Percentiles rank a stretch among this genome's conserved stretches.
Evolutionary conservation across 2,329 filamentous ascomycete genomes (phyloP).

Genomic region (Aureobasidium sp.): DNA sequence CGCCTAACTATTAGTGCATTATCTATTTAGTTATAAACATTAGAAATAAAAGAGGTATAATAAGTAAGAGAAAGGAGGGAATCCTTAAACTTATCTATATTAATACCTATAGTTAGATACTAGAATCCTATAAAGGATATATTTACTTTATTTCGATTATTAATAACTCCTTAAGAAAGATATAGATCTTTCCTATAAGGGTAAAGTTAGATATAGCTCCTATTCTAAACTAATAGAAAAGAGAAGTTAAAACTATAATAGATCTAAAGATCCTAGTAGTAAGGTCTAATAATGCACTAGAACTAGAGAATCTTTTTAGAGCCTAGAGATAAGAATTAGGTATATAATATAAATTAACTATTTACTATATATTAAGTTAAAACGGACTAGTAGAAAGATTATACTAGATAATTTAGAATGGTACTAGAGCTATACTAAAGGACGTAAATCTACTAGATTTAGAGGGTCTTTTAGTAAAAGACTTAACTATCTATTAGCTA

Average conservation of each 20-base stretch:
- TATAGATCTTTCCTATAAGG: background rate
- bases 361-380: background rate
- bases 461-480: too few species aligned
- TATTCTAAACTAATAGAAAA: background rate
- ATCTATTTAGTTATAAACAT: background rate
- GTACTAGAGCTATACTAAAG: background rate
- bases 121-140: background rate
- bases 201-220: background rate
- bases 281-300: background rate
- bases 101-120: background rate
- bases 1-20: background rate
- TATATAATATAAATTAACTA: background rate
- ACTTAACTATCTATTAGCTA: too few species aligned
- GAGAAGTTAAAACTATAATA: background rate
- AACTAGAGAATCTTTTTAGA: background rate
- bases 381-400: background rate
- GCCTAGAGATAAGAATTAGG: background rate
- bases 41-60: background rate
- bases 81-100: background rate
- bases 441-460: background rate
- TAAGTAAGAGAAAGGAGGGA: background rate
- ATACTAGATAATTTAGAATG: background rate
- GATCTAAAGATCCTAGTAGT: background rate
- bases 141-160: background rate
- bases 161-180: background rate